A percentile compares a stretch with the other conserved stretches of the same genome.
phyloP scores from a whole-genome alignment of 192 early-diverging fungal species.

The Mortierella alpina region DNA sequence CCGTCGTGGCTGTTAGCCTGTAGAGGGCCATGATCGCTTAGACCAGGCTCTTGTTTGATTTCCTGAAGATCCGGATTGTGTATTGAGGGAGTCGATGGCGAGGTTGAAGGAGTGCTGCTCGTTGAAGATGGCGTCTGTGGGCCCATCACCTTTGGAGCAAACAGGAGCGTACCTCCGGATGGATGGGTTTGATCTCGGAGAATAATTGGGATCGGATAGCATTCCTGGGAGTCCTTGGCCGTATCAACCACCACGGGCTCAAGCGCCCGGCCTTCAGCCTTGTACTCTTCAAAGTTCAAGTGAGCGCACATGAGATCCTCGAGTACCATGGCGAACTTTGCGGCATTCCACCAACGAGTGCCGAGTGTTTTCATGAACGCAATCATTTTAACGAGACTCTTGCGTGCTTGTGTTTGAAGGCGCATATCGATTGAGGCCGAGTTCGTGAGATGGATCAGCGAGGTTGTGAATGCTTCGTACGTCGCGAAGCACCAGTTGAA shows the following conservation, averaged over 20 bases:
- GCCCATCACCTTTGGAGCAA: constrained; percentile 27
- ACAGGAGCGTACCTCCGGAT: constrained; percentile 46
- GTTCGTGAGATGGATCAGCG: constrained; percentile 54
- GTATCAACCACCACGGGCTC: constrained; percentile 13
- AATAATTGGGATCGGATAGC: constrained; percentile 44
- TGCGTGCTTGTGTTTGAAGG: constrained; percentile 46
- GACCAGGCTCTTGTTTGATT: constrained; percentile 30
- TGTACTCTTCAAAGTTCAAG: constrained; percentile 36
- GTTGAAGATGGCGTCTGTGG: constrained; percentile 26
- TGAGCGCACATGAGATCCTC: constrained; percentile 45
- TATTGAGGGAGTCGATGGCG: constrained; percentile 27
- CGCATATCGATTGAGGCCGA: constrained; percentile 46
- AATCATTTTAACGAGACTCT: constrained; percentile 40
- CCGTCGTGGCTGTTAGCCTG: not conserved
- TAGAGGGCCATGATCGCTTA: not conserved
- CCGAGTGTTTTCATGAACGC: constrained; percentile 40
- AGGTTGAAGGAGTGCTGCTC: constrained; percentile 27
- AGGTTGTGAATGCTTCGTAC: constrained; percentile 47
- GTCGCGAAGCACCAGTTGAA: constrained; percentile 33
- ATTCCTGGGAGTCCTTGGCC: not conserved
- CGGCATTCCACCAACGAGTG: constrained; percentile 38
- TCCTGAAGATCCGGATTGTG: constrained; percentile 35
- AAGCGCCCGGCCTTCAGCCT: not conserved
- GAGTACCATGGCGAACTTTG: constrained; percentile 27
- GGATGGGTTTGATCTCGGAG: constrained; percentile 45